Evolutionary conservation across 306 rosid genomes (phyloP).

Genomic region (Cicer chorassanicum): DNA sequence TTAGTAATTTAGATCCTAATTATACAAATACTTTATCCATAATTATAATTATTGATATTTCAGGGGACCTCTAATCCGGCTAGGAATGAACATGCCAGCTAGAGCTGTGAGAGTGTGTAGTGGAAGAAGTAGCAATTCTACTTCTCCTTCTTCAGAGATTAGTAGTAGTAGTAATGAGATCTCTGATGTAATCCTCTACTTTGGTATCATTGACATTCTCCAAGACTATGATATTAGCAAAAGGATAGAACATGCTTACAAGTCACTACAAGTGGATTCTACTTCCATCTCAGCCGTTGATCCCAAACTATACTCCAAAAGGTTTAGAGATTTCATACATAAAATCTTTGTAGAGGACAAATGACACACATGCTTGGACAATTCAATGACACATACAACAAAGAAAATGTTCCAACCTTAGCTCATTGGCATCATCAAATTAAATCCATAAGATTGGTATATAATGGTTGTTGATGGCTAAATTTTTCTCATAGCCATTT

Average conservation of each 20-base stretch:
- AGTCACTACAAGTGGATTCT: constrained; percentile 67
- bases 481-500: constrained; percentile 54
- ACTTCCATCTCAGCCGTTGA: constrained; percentile 67
- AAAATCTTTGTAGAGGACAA: constrained; percentile 66
- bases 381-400: constrained; percentile 30
- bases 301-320: constrained; percentile 64
- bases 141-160: constrained; percentile 34
- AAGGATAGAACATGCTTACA: constrained; percentile 73
- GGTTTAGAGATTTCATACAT: constrained; percentile 62
- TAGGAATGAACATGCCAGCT: constrained; percentile 67
- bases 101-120: constrained; percentile 57
- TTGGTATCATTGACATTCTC: constrained; percentile 73
- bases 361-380: constrained; percentile 41
- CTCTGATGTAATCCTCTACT: constrained; percentile 64
- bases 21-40: constrained; percentile 31
- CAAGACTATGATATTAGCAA: constrained; percentile 70
- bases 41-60: constrained; percentile 40
- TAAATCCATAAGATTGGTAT: constrained; percentile 35
- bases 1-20: constrained; percentile 20
- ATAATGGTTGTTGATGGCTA: constrained; percentile 48
- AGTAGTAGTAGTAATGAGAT: constrained; percentile 44
- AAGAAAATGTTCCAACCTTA: constrained; percentile 25
- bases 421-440: background rate
- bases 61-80: constrained; percentile 60
- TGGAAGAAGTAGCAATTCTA: constrained; percentile 54